These are phyloP conservation scores for Zasmidium cellare DNA, from an alignment of 2,329 filamentous ascomycete genomes.

Conservation along the genomic window DNA sequence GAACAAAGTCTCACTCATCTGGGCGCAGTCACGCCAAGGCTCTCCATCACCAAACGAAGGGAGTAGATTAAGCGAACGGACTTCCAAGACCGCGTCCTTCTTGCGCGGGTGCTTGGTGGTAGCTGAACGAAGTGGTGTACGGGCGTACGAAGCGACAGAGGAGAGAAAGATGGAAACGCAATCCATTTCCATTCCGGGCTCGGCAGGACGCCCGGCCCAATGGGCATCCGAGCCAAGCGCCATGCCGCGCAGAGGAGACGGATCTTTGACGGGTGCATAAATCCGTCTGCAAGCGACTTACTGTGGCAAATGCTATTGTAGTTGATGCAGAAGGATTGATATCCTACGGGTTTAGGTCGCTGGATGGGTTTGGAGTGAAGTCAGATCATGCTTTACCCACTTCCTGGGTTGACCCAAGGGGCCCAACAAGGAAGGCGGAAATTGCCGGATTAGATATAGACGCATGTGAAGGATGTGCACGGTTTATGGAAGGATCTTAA, in stretches of 20 bases:
- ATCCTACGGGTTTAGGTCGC: no score
- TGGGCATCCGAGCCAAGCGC: neutral
- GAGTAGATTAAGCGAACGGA: neutral
- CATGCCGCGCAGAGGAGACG: neutral
- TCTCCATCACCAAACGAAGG: no score
- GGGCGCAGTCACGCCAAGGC: neutral
- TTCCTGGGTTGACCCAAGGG: neutral
- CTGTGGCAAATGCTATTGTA: neutral
- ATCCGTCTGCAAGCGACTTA: neutral
- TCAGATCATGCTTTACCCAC: neutral
- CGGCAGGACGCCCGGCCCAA: neutral
- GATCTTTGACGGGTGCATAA: neutral
- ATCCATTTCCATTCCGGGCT: neutral
- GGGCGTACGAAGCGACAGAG: neutral
- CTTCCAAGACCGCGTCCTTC: neutral
- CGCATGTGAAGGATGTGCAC: neutral
- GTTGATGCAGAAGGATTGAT: no score
- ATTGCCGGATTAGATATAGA: neutral
- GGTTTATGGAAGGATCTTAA: neutral
- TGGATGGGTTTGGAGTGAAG: no score
- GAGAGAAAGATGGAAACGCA: neutral
- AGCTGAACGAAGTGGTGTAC: neutral
- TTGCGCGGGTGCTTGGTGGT: neutral
- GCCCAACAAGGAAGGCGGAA: neutral
- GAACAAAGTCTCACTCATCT: neutral